Base-by-base conservation (phyloP, 352 stramenopile genomes). In the Pythium guiyangense region DNA sequence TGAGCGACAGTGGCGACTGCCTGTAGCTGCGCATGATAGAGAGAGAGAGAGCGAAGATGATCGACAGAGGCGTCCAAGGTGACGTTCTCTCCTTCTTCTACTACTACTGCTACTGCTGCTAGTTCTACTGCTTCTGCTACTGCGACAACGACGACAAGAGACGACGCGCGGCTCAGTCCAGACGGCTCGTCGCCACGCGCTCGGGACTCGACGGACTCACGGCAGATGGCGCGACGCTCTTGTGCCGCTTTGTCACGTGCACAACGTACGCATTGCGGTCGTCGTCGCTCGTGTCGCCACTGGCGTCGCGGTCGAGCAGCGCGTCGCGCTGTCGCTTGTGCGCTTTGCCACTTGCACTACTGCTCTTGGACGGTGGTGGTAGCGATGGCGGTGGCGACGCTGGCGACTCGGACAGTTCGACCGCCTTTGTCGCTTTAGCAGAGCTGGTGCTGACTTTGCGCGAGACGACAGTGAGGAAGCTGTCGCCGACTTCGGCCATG, bases 161-260 rank as follows among this genome's bases (percentile, higher is more conserved):
- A n/a, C n/a, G n/a, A n/a, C n/a, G n/a, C n/a, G n/a, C n/a, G n/a
- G 9, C 31, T 35, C 31, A 35, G 31, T 35, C 6, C 31, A 9
- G 6, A 35, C 31, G 9, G 6, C 31, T 35, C 31, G 6, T 9
- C 6, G 31, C 11, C 31, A 10, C 9, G 9, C 31, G 31, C 6
- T 35, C 31, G 9, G 31, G 31, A 35, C 31, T 35, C n/a, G n/a
- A n/a, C n/a, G n/a, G n/a, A n/a, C n/a, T n/a, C n/a, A n/a, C n/a
- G n/a, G n/a, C n/a, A n/a, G n/a, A 5, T 35, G 31, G 31, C 31
- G 9, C 11, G 31, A 35, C 31, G 6, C 39, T 76, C 62, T 81
- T 81, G 49, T 76, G 74, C 48, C 74, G 74, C 61, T 84, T 84
- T 46, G 54, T 77, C 57, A 71, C 64, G 50, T 69, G 71, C 10